These are phyloP conservation scores for Onygenales sp. DNA, from an alignment of 2,329 filamentous ascomycete genomes.

Conservation along the genomic window DNA sequence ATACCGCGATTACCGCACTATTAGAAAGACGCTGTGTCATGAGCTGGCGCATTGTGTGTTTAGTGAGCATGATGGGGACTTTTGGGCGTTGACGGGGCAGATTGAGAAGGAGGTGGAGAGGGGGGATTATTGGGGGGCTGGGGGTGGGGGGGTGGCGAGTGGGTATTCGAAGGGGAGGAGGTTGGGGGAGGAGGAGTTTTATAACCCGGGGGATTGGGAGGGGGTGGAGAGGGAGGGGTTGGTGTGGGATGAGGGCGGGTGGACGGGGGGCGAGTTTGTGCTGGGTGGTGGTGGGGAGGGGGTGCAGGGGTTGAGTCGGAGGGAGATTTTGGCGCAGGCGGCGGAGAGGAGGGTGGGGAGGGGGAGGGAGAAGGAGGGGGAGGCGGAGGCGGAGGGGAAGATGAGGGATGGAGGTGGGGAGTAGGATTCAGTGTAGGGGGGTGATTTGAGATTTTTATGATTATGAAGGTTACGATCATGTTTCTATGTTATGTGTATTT, in stretches of 20 bases:
- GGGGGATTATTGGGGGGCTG: constrained; percentile 73
- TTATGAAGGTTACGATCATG: too few species aligned
- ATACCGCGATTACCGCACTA: constrained; percentile 84
- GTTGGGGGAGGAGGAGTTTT: constrained; percentile 51
- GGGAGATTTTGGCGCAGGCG: constrained; percentile 66
- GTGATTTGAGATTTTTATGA: too few species aligned
- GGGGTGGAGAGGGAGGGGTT: constrained; percentile 40
- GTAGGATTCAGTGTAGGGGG: neutral
- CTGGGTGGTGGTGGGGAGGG: constrained; percentile 40
- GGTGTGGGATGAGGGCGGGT: constrained; percentile 59
- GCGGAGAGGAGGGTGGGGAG: constrained; percentile 58
- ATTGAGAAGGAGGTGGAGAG: constrained; percentile 79
- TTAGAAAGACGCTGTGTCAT: constrained; percentile 86
- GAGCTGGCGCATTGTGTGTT: constrained; percentile 90
- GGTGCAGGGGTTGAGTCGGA: constrained; percentile 49
- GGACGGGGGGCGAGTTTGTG: constrained; percentile 71
- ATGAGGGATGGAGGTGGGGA: constrained; percentile 4
- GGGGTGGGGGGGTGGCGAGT: constrained; percentile 50
- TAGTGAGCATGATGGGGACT: constrained; percentile 71
- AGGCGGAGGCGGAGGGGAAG: constrained; percentile 23
- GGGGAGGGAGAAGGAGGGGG: constrained; percentile 30
- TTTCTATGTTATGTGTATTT: too few species aligned
- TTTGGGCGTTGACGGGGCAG: constrained; percentile 80
- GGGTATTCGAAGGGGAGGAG: constrained; percentile 54
- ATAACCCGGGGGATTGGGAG: constrained; percentile 48